Evolutionary conservation across 805 yeast species (phyloP).

Genomic region (Candida saitoana): DNA sequence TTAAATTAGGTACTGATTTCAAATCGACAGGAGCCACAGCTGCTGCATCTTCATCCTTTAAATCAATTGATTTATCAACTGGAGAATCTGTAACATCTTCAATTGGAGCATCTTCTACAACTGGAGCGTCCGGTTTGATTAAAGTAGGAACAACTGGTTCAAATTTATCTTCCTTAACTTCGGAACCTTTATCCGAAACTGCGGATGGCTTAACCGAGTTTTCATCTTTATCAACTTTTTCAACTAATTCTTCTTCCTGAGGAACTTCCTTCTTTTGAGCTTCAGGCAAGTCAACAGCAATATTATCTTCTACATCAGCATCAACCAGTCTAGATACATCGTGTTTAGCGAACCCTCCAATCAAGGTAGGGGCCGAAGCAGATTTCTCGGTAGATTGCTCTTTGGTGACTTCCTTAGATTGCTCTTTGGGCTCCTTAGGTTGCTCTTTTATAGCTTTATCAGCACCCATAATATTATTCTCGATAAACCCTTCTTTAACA

Average conservation of each 20-base stretch:
- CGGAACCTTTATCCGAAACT: neutral
- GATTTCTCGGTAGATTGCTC: neutral
- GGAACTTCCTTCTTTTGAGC: neutral
- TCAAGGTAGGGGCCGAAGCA: neutral
- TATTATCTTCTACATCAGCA: neutral
- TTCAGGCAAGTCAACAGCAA: neutral
- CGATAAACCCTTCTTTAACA: constrained; percentile 30
- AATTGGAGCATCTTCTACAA: constrained; percentile 2
- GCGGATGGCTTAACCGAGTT: neutral
- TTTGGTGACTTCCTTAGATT: neutral
- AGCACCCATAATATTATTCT: constrained; percentile 29
- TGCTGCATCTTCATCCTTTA: neutral
- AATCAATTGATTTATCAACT: too few species aligned
- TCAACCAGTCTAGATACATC: neutral
- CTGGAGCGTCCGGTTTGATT: neutral
- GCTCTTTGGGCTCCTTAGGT: constrained; percentile 11
- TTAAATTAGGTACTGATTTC: neutral
- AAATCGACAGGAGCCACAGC: constrained; percentile 3
- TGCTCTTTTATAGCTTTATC: constrained; percentile 21
- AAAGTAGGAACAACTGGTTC: neutral
- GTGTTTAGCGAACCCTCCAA: neutral
- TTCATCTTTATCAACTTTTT: neutral
- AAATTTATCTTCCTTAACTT: neutral
- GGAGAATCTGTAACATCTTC: constrained; percentile 1
- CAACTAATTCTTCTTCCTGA: neutral